phyloP scores from a whole-genome alignment of 768 basidiomycete species.

The Hygrocybe punicea region DNA sequence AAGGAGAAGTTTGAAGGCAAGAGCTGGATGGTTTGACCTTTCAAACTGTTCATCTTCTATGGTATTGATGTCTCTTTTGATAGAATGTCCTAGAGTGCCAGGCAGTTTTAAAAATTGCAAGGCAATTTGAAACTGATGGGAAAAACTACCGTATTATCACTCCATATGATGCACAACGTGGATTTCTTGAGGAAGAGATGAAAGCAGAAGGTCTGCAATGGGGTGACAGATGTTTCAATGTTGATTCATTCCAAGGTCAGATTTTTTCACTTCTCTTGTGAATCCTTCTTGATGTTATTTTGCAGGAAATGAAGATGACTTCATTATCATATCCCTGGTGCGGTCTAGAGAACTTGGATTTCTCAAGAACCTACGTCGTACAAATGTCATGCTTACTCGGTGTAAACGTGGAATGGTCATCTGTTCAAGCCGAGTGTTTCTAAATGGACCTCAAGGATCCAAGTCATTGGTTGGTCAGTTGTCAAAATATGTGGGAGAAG shows the following conservation, averaged over 20 bases:
- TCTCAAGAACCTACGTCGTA: constrained; percentile 57
- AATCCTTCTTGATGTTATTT: constrained; percentile 3
- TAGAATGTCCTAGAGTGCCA: constrained; percentile 63
- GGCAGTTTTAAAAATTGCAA: constrained; percentile 55
- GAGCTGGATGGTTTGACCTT: constrained; percentile 10
- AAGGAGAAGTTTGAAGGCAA: constrained; percentile 28
- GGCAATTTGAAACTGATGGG: constrained; percentile 48
- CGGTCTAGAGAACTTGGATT: constrained; percentile 62
- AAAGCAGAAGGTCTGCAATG: constrained; percentile 50
- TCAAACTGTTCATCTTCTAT: constrained; percentile 29
- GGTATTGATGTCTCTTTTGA: not conserved
- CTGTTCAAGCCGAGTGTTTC: constrained; percentile 57
- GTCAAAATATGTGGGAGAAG: constrained; percentile 35
- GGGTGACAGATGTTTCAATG: constrained; percentile 76
- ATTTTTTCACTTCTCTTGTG: constrained; percentile 4
- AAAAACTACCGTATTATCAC: constrained; percentile 67
- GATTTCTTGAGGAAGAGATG: constrained; percentile 53
- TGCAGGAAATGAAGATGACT: constrained; percentile 79
- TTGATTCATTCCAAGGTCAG: constrained; percentile 81
- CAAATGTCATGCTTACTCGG: constrained; percentile 86
- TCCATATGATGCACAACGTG: constrained; percentile 76
- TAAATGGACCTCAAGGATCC: constrained; percentile 48
- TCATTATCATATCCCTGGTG: constrained; percentile 70
- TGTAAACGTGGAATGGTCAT: constrained; percentile 80
- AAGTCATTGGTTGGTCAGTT: constrained; percentile 45